phyloP scores from a whole-genome alignment of 108 stramenopile species.

The Epithemia pelagica region DNA sequence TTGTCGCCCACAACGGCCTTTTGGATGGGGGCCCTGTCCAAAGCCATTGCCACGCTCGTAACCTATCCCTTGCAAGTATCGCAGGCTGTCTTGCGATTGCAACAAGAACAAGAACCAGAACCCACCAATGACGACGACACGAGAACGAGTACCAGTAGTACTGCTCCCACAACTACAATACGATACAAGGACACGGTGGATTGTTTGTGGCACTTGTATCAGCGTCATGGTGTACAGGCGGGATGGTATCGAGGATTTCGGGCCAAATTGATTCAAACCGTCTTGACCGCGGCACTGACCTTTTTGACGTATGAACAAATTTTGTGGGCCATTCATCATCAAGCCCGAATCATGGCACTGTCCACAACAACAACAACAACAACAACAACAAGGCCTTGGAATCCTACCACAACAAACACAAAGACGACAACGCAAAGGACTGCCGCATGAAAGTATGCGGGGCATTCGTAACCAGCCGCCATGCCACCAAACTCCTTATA shows the following conservation, averaged over 20 bases:
- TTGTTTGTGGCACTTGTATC: slow-evolving; percentile 61
- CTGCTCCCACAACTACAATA: not conserved
- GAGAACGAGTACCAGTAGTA: not conserved
- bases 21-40: slow-evolving; percentile 80
- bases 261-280: slow-evolving; percentile 88
- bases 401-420: too few relatives aligned
- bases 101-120: slow-evolving; percentile 2
- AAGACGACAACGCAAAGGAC: too few relatives aligned
- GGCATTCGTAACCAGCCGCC: too few relatives aligned
- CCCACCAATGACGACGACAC: not conserved
- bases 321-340: slow-evolving; percentile 32
- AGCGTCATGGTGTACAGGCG: slow-evolving; percentile 19
- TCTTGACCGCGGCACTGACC: slow-evolving; percentile 71
- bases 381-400: too few relatives aligned
- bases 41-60: slow-evolving; percentile 76
- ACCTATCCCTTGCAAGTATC: slow-evolving; percentile 90
- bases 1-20: slow-evolving; percentile 74
- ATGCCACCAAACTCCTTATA: too few relatives aligned
- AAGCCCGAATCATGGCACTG: too few relatives aligned
- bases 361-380: too few relatives aligned
- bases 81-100: slow-evolving; percentile 33
- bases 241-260: slow-evolving; percentile 84
- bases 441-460: too few relatives aligned
- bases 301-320: slow-evolving; percentile 91
- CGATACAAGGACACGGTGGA: slow-evolving; percentile 61